Percentiles rank a stretch among this genome's conserved stretches.
These are phyloP conservation scores for Suillus brevipes DNA, from an alignment of 768 basidiomycete genomes.

Conservation along the genomic window DNA sequence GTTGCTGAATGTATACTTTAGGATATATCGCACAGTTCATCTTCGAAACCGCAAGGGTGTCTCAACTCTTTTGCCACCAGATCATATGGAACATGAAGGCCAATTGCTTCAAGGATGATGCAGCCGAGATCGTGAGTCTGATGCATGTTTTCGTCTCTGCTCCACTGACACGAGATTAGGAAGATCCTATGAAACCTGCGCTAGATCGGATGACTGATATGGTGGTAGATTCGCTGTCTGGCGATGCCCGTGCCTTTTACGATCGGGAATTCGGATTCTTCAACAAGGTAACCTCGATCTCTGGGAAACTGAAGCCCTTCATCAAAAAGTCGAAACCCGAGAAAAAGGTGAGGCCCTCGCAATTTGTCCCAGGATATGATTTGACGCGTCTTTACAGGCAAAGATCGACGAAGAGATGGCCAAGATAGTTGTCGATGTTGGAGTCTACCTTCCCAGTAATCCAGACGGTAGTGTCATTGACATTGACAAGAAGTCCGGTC, in stretches of 20 bases:
- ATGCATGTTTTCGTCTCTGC: not conserved
- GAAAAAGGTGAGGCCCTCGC: constrained; percentile 69
- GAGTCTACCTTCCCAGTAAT: constrained; percentile 96
- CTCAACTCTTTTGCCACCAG: constrained; percentile 97
- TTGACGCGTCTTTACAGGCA: constrained; percentile 49
- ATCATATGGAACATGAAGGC: constrained; percentile 99
- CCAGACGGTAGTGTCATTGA: constrained; percentile 97
- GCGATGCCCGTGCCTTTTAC: constrained; percentile 86
- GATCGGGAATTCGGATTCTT: constrained; percentile 96
- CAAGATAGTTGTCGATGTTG: constrained; percentile 89
- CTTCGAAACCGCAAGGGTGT: constrained; percentile 95
- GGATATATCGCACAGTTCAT: constrained; percentile 95
- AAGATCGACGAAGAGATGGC: constrained; percentile 99
- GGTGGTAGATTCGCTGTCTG: constrained; percentile 84
- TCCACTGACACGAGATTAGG: constrained; percentile 44
- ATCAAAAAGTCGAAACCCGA: constrained; percentile 95
- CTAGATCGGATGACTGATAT: constrained; percentile 83
- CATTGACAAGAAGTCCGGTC: constrained; percentile 93
- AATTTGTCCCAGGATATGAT: not conserved
- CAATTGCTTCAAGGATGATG: constrained; percentile 92
- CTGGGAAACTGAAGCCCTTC: constrained; percentile 93
- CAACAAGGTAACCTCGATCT: constrained; percentile 95
- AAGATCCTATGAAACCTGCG: constrained; percentile 94
- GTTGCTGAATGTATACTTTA: constrained; percentile 28
- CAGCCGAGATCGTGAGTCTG: constrained; percentile 70